Percentiles rank a stretch among this genome's conserved stretches.
phyloP scores from a whole-genome alignment of 2,329 filamentous ascomycete species.

The Neurospora crassa region DNA sequence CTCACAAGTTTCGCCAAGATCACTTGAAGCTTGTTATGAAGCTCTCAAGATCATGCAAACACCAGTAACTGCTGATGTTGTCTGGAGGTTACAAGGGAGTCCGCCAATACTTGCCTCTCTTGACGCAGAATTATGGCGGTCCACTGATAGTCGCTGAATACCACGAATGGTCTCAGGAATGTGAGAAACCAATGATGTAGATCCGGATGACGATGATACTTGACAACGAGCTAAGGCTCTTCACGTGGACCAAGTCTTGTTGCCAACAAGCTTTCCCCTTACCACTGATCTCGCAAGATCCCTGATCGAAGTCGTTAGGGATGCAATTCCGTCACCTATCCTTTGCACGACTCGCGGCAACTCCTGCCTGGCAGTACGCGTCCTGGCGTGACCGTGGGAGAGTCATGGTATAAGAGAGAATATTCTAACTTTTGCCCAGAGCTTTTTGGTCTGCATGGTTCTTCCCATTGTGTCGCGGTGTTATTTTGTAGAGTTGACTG shows the following conservation, averaged over 20 bases:
- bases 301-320: neutral
- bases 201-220: neutral
- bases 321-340: neutral
- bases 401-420: neutral
- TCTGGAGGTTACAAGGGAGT: neutral
- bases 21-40: neutral
- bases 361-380: constrained; percentile 6
- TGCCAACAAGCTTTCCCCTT: neutral
- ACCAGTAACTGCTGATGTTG: neutral
- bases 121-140: neutral
- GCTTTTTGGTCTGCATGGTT: constrained; percentile 9
- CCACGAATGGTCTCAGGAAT: neutral
- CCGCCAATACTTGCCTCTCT: neutral
- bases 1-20: neutral
- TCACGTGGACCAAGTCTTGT: neutral
- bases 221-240: neutral
- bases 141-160: neutral
- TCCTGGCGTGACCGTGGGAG: constrained; percentile 5
- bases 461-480: neutral
- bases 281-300: neutral
- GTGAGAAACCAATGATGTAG: neutral
- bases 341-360: constrained; percentile 14
- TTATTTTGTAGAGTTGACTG: neutral
- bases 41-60: neutral
- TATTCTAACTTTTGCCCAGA: constrained; percentile 14